Evolutionary conservation across 169 alveolate genomes (phyloP).

Genomic region (Plasmodium gonderi): DNA sequence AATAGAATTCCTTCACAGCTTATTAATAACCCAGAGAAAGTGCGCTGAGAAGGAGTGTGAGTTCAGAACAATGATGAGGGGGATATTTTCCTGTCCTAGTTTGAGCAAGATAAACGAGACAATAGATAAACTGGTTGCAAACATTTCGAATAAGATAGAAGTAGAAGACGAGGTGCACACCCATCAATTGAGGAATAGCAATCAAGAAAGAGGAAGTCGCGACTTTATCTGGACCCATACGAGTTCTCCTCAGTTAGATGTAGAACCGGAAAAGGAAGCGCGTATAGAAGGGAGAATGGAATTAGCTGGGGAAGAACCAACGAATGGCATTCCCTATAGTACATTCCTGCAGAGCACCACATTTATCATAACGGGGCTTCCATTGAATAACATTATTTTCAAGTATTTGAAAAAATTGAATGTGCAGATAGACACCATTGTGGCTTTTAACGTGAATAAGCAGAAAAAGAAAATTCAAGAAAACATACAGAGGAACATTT

Average conservation of each 20-base stretch:
- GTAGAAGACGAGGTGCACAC: no score
- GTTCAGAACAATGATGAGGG: background rate
- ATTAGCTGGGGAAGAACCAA: background rate
- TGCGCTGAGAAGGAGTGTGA: background rate
- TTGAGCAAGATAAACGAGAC: background rate
- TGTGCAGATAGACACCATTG: conserved; percentile 7
- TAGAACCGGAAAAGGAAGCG: no score
- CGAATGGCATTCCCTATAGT: background rate
- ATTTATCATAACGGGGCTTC: conserved; percentile 47
- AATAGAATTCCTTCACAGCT: conserved; percentile 24
- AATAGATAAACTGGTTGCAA: background rate
- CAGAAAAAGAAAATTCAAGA: background rate
- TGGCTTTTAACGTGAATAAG: conserved; percentile 27
- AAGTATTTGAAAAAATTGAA: conserved; percentile 26
- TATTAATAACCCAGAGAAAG: conserved; percentile 9
- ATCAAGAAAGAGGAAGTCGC: background rate
- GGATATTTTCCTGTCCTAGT: background rate
- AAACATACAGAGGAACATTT: background rate
- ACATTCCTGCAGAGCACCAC: background rate
- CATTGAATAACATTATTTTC: conserved; percentile 19
- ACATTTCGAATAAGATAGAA: background rate
- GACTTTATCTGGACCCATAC: no score
- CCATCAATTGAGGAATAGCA: no score
- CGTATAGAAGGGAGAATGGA: no score
- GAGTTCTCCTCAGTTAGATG: no score